Conservation (phyloP, 148 eudicot genomes). For the Linanthus parryae region DNA sequence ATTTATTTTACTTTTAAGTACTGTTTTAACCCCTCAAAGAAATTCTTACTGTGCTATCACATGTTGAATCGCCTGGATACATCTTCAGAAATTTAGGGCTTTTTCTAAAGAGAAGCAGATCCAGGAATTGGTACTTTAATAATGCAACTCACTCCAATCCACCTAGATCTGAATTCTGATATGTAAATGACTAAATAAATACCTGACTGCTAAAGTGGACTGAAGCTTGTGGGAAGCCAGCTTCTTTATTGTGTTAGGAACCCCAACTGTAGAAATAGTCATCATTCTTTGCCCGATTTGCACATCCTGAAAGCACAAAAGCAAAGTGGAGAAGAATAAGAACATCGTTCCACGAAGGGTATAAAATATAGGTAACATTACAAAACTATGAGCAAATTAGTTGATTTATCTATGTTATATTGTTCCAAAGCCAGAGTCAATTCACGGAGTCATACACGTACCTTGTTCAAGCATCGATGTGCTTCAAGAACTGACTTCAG, state of each 20-base stretch:
- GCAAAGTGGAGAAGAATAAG: background rate
- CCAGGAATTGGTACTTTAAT: too few relatives aligned
- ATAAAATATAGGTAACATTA: background rate
- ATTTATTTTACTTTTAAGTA: too few relatives aligned
- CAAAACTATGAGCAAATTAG: background rate
- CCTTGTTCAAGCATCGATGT: constrained; percentile 92
- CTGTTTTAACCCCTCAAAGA: too few relatives aligned
- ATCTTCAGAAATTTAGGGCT: too few relatives aligned
- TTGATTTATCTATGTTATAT: background rate
- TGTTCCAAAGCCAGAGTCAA: background rate
- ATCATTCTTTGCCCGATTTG: constrained; percentile 99
- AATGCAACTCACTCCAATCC: too few relatives aligned
- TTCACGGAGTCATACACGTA: constrained; percentile 7
- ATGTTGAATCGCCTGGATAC: too few relatives aligned
- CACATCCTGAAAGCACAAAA: constrained; percentile 49
- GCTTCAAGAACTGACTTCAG: constrained; percentile 92
- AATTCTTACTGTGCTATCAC: too few relatives aligned
- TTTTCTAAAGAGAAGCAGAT: too few relatives aligned
- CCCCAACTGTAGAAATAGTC: constrained; percentile 96
- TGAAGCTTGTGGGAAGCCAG: constrained; percentile 96
- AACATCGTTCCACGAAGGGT: background rate
- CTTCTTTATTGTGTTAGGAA: constrained; percentile 87
- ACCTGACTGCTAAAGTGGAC: constrained; percentile 97
- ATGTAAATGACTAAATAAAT: background rate
- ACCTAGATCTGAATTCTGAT: too few relatives aligned